Evolutionary conservation across 345 rosid genomes (phyloP).

Genomic region (Boechera divaricarpa): DNA sequence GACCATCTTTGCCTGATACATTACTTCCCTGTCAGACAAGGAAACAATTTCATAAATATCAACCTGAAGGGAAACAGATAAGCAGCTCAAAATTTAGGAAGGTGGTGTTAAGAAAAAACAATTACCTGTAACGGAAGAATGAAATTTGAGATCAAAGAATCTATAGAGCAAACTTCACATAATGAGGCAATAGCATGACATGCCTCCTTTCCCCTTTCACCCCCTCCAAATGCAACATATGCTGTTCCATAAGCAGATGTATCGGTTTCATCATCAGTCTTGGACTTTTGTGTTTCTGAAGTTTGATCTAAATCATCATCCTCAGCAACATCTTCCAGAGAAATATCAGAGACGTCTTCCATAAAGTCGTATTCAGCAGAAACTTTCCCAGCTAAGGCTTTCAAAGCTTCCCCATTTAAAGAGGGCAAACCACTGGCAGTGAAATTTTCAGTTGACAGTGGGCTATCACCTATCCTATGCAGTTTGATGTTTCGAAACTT

Average conservation of each 20-base stretch:
- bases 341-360: conserved; percentile 48
- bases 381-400: conserved; percentile 78
- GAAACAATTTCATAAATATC: conserved; percentile 12
- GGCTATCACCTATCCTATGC: conserved; percentile 51
- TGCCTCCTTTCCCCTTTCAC: conserved; percentile 76
- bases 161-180: conserved; percentile 92
- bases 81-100: conserved; percentile 4
- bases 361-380: conserved; percentile 67
- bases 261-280: conserved; percentile 45
- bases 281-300: conserved; percentile 33
- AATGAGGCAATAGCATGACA: conserved; percentile 92
- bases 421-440: conserved; percentile 91
- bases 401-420: conserved; percentile 75
- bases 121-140: conserved; percentile 93
- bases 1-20: conserved; percentile 80
- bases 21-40: conserved; percentile 66
- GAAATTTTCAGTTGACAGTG: conserved; percentile 61
- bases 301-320: conserved; percentile 39
- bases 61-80: neutral
- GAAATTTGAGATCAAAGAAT: conserved; percentile 91
- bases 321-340: conserved; percentile 45
- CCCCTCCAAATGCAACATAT: conserved; percentile 55
- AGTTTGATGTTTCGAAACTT: conserved; percentile 72
- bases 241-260: conserved; percentile 64
- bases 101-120: neutral